Evolutionary conservation across 495 filamentous ascomycete genomes (phyloP).

Genomic region (Trichocladium uniseriatum): DNA sequence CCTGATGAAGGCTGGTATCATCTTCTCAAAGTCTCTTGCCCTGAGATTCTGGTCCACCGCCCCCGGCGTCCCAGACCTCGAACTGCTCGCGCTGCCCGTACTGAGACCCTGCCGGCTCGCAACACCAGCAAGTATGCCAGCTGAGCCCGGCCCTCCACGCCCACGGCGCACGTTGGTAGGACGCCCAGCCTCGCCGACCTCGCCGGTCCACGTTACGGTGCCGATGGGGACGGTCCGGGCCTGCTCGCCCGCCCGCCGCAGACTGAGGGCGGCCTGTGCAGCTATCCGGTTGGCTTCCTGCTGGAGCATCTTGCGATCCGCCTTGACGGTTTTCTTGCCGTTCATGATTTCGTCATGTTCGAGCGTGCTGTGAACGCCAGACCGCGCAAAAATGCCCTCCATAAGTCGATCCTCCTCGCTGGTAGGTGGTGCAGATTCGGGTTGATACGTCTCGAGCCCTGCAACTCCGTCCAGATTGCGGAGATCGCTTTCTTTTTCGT

Average conservation of each 20-base stretch:
- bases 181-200: constrained; percentile 61
- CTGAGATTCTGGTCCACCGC: constrained; percentile 19
- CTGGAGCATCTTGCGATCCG: constrained; percentile 64
- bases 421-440: constrained; percentile 10
- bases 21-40: constrained; percentile 52
- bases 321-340: constrained; percentile 49
- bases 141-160: constrained; percentile 38
- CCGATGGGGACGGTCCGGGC: constrained; percentile 67
- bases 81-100: constrained; percentile 23
- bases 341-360: constrained; percentile 84
- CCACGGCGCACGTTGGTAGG: constrained; percentile 32
- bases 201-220: constrained; percentile 89
- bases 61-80: constrained; percentile 24
- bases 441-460: constrained; percentile 22
- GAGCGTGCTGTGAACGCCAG: constrained; percentile 73
- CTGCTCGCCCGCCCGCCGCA: constrained; percentile 61
- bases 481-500: constrained; percentile 24
- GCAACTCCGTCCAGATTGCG: constrained; percentile 33
- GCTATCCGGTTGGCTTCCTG: constrained; percentile 73
- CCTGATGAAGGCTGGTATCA: constrained; percentile 66
- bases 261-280: constrained; percentile 61
- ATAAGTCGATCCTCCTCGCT: constrained; percentile 60
- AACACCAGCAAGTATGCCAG: constrained; percentile 51
- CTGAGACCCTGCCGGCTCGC: constrained; percentile 44
- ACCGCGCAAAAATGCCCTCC: constrained; percentile 75